Evolutionary conservation across 768 basidiomycete species (phyloP).

Genomic region (Tulasnella sp.): DNA sequence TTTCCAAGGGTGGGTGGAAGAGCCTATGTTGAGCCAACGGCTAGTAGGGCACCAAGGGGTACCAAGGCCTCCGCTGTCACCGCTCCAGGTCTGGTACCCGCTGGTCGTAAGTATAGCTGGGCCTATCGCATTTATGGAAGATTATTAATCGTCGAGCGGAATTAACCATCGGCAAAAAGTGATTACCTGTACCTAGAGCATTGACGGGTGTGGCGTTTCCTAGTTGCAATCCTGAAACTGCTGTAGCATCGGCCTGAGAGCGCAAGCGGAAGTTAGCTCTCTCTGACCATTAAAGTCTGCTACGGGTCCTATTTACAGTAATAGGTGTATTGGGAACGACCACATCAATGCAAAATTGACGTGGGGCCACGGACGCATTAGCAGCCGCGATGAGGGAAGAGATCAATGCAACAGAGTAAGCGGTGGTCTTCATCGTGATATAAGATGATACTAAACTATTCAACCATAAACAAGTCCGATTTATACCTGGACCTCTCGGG

Average conservation of each 20-base stretch:
- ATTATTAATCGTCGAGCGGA: not conserved
- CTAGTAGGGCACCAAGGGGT: not conserved
- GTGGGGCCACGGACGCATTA: not conserved
- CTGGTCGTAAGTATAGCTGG: not conserved
- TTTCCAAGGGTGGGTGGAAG: not conserved
- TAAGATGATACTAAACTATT: not conserved
- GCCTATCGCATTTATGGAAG: not conserved
- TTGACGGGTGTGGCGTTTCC: not conserved
- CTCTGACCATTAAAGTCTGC: not conserved
- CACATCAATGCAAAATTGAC: not conserved
- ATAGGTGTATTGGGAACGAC: not conserved
- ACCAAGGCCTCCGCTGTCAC: not conserved
- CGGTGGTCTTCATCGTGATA: not conserved
- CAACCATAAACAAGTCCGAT: not conserved
- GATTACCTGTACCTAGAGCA: not conserved
- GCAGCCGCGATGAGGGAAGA: not conserved
- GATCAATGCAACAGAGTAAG: not conserved
- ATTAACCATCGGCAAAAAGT: not conserved
- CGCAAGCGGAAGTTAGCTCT: not conserved
- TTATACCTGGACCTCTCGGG: not conserved
- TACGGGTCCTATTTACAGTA: not conserved
- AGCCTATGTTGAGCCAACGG: conserved; percentile 6
- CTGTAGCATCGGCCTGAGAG: not conserved
- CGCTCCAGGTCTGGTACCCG: not conserved
- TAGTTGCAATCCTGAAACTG: not conserved